Conservation (phyloP, 2,329 filamentous ascomycete species). For the Fusarium praegraminearum region DNA sequence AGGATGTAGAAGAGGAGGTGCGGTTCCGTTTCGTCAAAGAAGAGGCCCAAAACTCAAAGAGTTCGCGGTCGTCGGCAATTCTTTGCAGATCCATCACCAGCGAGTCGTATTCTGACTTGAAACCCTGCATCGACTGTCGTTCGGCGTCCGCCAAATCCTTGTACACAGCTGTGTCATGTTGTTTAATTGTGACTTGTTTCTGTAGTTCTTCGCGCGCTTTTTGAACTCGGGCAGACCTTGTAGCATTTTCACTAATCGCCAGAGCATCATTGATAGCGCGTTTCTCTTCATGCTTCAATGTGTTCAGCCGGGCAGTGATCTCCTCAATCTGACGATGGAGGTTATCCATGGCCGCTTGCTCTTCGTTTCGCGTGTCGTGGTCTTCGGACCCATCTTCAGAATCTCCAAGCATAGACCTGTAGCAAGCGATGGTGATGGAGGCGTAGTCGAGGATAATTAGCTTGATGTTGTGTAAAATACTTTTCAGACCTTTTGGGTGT, state of each 20-base stretch:
- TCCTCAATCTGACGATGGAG: constrained; percentile 15
- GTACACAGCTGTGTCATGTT: constrained; percentile 9
- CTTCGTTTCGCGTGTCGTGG: fast-evolving
- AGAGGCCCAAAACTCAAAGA: constrained; percentile 39
- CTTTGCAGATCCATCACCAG: neutral
- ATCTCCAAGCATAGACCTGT: neutral
- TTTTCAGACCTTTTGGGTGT: neutral
- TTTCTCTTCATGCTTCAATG: constrained; percentile 3
- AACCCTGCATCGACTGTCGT: neutral
- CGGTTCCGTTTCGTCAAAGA: constrained; percentile 22
- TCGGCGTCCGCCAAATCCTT: neutral
- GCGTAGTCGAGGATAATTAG: neutral
- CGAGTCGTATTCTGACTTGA: neutral
- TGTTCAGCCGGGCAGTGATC: neutral
- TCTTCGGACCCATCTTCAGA: neutral
- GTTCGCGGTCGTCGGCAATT: constrained; percentile 28
- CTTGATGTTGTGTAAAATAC: neutral
- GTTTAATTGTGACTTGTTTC: constrained; percentile 15
- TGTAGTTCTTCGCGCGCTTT: constrained; percentile 3
- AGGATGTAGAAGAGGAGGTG: neutral
- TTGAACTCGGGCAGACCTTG: neutral
- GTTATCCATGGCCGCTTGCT: neutral
- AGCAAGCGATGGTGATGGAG: neutral
- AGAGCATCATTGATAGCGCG: neutral
- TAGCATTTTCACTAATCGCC: constrained; percentile 1